Base-by-base conservation (phyloP, 2,329 filamentous ascomycete genomes). In the Furcasterigmium furcatum region DNA sequence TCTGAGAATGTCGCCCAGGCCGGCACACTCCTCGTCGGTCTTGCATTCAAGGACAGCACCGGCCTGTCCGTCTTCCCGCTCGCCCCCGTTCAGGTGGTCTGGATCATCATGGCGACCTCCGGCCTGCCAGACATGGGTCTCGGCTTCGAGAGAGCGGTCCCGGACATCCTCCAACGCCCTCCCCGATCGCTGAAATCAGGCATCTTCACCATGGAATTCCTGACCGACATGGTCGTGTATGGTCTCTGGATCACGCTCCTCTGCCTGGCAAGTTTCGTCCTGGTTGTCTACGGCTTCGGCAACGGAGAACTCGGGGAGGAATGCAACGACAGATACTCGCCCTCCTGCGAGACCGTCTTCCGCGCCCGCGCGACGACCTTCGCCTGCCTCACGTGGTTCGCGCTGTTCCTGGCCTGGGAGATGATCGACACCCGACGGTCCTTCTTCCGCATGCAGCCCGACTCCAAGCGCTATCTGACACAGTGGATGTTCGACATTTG, bases 31-130 rank as follows among this genome's bases (percentile, higher is more conserved):
- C 74, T 86, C 5, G 76, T 86, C 38, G 82, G 83, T 46, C 71
- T 86, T 4, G 77, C 70, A 0, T 85, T 86, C 67, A 85, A 85
- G 61, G 83, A 86, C 53, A 50, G 60, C 5, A 67, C 68, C 27
- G 67, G 72, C 4, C 68, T 83, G 27, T 85, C 82, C 1, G 82
- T 85, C 7, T 86, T 85, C 56, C 83, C 82, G 0, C 73, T 86
- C 8, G 70, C 80, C 0, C 83, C 82, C 1, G 78, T 86, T 9
- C 78, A 86, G 51, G 84, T 86, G 48, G 70, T 87, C 36, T 87
- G 82, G 83, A 80, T 87, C 49, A 86, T 85, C 57, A 85, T 87
- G 82, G 74, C 85, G 47, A 87, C 83, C 1, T 84, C 79, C 39
- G 78, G 76, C 14, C 70, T 85, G 49, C 82, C 82, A 2, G 83